These are phyloP conservation scores for Aspergillus transmontanensis DNA, from an alignment of 2,329 filamentous ascomycete species.

Conservation along the genomic window DNA sequence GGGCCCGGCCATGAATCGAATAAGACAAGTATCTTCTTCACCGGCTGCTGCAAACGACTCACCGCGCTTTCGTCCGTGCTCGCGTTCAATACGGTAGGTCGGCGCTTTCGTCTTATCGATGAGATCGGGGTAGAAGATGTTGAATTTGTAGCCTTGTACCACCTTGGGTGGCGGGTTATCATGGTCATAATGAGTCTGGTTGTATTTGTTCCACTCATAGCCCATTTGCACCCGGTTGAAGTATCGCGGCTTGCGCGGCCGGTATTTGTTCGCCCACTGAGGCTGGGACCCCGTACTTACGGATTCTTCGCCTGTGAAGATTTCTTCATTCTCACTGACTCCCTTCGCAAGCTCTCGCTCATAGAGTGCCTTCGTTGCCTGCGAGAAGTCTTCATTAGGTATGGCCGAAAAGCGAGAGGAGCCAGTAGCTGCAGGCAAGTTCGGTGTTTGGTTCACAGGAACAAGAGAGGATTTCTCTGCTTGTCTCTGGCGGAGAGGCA, in stretches of 20 bases:
- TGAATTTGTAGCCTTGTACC: conserved; percentile 98
- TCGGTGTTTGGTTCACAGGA: conserved; percentile 38
- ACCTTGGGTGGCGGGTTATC: conserved; percentile 98
- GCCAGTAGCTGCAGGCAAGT: conserved; percentile 54
- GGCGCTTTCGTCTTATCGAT: conserved; percentile 94
- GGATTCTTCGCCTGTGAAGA: conserved; percentile 87
- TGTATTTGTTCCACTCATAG: conserved; percentile 99
- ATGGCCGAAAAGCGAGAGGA: conserved; percentile 70
- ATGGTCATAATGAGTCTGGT: conserved; percentile 98
- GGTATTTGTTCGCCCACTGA: conserved; percentile 81
- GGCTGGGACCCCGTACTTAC: conserved; percentile 67
- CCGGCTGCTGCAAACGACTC: conserved; percentile 92
- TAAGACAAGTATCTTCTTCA: conserved; percentile 95
- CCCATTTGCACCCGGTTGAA: conserved; percentile 99
- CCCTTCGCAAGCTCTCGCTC: conserved; percentile 91
- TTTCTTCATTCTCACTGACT: conserved; percentile 85
- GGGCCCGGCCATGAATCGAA: conserved; percentile 91
- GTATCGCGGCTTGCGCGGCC: conserved; percentile 89
- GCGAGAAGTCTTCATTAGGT: conserved; percentile 77
- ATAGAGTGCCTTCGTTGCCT: conserved; percentile 84
- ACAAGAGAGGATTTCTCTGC: conserved; percentile 36
- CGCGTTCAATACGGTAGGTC: conserved; percentile 92
- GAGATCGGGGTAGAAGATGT: conserved; percentile 97
- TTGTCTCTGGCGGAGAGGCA: conserved; percentile 59
- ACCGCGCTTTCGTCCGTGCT: conserved; percentile 83